Conservation (phyloP, 768 basidiomycete species). For the Macrolepiota dolichaula region DNA sequence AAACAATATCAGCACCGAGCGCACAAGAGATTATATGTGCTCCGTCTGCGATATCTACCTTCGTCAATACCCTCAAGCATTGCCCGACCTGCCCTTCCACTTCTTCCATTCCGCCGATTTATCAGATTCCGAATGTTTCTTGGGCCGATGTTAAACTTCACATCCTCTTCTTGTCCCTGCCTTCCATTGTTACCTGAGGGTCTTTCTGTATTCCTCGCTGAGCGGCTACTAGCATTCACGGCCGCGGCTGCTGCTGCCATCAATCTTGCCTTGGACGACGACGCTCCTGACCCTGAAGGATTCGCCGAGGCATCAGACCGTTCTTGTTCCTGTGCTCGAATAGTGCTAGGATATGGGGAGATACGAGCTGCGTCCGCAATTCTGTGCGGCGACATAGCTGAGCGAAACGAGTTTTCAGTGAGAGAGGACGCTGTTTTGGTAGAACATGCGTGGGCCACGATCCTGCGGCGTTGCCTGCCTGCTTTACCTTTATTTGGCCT, state of each 20-base stretch:
- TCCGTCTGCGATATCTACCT: slow-evolving; percentile 14
- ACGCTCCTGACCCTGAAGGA: slow-evolving; percentile 1
- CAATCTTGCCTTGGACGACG: slow-evolving; percentile 12
- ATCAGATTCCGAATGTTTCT: slow-evolving; percentile 23
- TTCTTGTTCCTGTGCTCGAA: slow-evolving; percentile 37
- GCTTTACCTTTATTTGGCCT: slow-evolving; percentile 33
- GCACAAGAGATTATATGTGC: not conserved
- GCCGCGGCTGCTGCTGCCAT: not conserved
- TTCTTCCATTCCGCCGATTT: slow-evolving; percentile 21
- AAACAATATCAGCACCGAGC: slow-evolving; percentile 8
- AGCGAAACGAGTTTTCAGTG: slow-evolving; percentile 29
- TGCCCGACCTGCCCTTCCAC: slow-evolving; percentile 25
- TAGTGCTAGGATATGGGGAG: slow-evolving; percentile 57
- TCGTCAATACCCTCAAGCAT: slow-evolving; percentile 22
- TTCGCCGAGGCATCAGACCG: slow-evolving; percentile 29
- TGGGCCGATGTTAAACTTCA: slow-evolving; percentile 43
- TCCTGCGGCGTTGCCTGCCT: slow-evolving; percentile 29
- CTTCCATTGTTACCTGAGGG: slow-evolving; percentile 16
- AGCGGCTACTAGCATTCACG: not conserved
- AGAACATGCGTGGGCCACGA: slow-evolving; percentile 39
- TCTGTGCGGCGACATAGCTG: slow-evolving; percentile 38
- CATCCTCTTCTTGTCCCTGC: slow-evolving; percentile 38
- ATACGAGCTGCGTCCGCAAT: slow-evolving; percentile 47
- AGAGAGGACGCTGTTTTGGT: slow-evolving; percentile 26
- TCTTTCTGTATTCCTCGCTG: not conserved